Percentiles rank a stretch among this genome's conserved stretches.
phyloP scores from a whole-genome alignment of 106 monocot species.

The Dendrobium nobile region DNA sequence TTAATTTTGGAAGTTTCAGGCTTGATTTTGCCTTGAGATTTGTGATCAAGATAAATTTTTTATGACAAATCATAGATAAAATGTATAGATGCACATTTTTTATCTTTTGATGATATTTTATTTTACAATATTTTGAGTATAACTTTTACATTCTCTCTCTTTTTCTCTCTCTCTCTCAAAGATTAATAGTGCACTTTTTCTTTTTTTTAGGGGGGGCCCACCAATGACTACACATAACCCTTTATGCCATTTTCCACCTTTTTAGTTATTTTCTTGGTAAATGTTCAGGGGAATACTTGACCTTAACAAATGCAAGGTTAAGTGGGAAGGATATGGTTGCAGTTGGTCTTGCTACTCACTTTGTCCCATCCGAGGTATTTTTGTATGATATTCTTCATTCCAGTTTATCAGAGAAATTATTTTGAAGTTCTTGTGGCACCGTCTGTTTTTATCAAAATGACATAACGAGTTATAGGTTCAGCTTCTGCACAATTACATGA shows the following conservation, averaged over 20 bases:
- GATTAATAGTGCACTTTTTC: no score
- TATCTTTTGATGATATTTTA: no score
- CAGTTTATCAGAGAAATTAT: not conserved
- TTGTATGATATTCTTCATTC: not conserved
- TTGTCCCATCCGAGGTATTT: constrained; percentile 78
- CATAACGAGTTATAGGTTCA: not conserved
- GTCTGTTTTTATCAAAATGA: not conserved
- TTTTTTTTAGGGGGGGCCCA: no score
- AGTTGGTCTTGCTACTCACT: constrained; percentile 79
- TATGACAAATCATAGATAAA: no score
- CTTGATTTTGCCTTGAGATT: no score
- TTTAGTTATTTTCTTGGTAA: not conserved
- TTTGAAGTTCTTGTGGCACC: not conserved
- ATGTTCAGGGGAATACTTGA: constrained; percentile 74
- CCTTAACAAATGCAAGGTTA: constrained; percentile 74
- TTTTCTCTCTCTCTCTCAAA: no score
- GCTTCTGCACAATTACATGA: not conserved
- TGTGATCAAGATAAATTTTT: no score
- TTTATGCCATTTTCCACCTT: not conserved
- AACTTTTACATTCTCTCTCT: no score
- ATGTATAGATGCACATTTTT: no score
- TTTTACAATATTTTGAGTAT: no score
- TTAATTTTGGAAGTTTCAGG: no score
- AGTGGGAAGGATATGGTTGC: constrained; percentile 85
- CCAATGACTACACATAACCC: not conserved